phyloP scores from a whole-genome alignment of 768 basidiomycete species.

The Kondoa subrosea region DNA sequence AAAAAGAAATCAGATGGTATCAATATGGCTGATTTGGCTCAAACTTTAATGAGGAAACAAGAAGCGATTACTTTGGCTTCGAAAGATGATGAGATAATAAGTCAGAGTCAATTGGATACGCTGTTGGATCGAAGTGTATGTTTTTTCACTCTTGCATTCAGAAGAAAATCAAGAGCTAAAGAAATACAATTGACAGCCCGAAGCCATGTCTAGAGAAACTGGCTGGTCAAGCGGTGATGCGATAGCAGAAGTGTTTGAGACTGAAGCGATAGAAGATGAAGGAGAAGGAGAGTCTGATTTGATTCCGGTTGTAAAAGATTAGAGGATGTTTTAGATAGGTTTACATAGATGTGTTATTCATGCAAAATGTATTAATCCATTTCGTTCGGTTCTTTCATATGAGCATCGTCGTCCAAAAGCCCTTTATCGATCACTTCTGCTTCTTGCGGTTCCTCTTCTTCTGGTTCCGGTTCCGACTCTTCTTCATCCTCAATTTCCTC shows the following conservation, averaged over 20 bases:
- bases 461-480: not conserved
- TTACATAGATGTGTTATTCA: no score
- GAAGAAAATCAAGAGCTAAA: not conserved
- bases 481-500: constrained; percentile 20
- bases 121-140: constrained; percentile 53
- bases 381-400: not conserved
- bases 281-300: constrained; percentile 5
- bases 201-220: constrained; percentile 14
- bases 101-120: constrained; percentile 60
- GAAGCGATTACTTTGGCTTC: constrained; percentile 79
- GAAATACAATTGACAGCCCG: constrained; percentile 6
- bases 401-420: constrained; percentile 6
- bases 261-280: constrained; percentile 7
- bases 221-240: constrained; percentile 13
- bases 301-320: not conserved
- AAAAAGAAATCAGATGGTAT: constrained; percentile 10
- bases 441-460: constrained; percentile 8
- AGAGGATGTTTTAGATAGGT: not conserved
- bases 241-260: constrained; percentile 19
- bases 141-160: not conserved
- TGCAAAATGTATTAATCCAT: no score
- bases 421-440: constrained; percentile 10
- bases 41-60: constrained; percentile 42
- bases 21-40: constrained; percentile 10
- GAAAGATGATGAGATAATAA: constrained; percentile 55